These are phyloP conservation scores for Globisporangium sylvaticum DNA, from an alignment of 352 stramenopile genomes.

Conservation along the genomic window DNA sequence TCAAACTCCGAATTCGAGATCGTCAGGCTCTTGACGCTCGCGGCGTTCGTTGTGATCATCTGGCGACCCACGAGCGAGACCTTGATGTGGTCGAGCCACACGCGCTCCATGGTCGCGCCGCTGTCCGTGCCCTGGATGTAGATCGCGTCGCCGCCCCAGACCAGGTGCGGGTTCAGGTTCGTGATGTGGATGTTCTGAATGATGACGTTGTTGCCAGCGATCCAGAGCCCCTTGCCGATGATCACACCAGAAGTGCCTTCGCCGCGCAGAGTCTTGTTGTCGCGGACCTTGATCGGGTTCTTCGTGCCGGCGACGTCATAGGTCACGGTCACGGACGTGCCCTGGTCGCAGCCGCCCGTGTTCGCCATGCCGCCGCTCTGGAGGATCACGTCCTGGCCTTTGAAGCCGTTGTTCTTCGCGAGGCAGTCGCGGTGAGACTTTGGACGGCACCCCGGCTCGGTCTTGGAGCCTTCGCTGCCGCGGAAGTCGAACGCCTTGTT, in stretches of 20 bases:
- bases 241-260: constrained; percentile 26
- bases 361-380: constrained; percentile 43
- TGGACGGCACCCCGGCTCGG: constrained; percentile 39
- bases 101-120: constrained; percentile 16
- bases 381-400: constrained; percentile 52
- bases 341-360: constrained; percentile 44
- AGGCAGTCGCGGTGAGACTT: constrained; percentile 35
- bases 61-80: constrained; percentile 24
- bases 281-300: constrained; percentile 22
- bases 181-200: constrained; percentile 37
- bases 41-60: constrained; percentile 28
- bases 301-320: constrained; percentile 38
- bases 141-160: constrained; percentile 18
- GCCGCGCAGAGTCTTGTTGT: constrained; percentile 34
- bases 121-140: constrained; percentile 16
- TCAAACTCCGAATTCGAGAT: constrained; percentile 37
- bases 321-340: constrained; percentile 27
- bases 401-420: constrained; percentile 48
- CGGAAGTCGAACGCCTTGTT: constrained; percentile 46
- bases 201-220: constrained; percentile 31
- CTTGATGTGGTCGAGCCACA: constrained; percentile 40
- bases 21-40: constrained; percentile 25
- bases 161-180: constrained; percentile 34
- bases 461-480: constrained; percentile 39
- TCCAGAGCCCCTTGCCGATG: constrained; percentile 28